Base-by-base conservation (phyloP, 176 grass and related monocot genomes). In the Avena eriantha region DNA sequence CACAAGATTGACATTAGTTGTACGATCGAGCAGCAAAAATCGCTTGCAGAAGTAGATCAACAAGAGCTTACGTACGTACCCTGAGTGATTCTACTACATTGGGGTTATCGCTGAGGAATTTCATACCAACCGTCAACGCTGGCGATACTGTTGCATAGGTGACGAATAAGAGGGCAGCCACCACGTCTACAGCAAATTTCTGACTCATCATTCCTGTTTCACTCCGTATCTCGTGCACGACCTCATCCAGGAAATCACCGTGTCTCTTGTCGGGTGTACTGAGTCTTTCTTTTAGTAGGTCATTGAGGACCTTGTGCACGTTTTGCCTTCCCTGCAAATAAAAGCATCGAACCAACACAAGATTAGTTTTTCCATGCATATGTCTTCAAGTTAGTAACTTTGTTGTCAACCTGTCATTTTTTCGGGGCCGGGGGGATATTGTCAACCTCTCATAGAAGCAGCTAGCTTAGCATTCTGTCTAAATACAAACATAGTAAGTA, bases 161-260 rank as follows among this genome's bases (percentile, higher is more conserved):
- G 15, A 58, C 78, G 23, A 80, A 80, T 9, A 80, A 80, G 22
- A 80, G 78, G 0, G 78, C 78, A 4, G 78, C 12, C 15, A 77
- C 9, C 4, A 77, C 5, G 49, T 81, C 80, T 36, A 53, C 45
- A 13, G 80, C 64, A 8, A 82, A 54, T 5, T 54, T 82, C 48
- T 69, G 63, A n/a, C 50, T 6, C 9, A 82, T 51, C 19, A 53
- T 19, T 16, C 39, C 39, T 1, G 3, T 69, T 69, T 26, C 64
- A 23, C 80, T 39, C 29, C 35, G 45, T 23, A 69, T 11, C 5
- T 82, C 80, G 18, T 69, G 18, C 14, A 82, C 80, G 10, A 69
- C 48, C 29, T 49, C 11, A 9, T 82, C 80, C 0, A 82, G 17
- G 31, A 82, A 45, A 45, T 82, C 80, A 14, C 46, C 29, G 2